Evolutionary conservation across 768 basidiomycete genomes (phyloP), one percentile per base, ranked within the genome.

Genomic region (Mycena amicta): DNA sequence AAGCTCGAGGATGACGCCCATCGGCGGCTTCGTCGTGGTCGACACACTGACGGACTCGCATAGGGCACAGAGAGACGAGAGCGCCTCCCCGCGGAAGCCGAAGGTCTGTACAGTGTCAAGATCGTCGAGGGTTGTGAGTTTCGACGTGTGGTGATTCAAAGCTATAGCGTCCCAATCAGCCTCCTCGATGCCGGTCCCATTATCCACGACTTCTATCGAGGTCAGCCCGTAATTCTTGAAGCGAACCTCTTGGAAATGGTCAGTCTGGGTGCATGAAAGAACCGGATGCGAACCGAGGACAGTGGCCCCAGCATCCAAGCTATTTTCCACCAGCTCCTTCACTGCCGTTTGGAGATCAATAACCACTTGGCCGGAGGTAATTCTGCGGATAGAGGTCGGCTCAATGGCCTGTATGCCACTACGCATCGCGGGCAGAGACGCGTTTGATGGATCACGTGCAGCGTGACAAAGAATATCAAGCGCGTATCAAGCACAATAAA

Each of bases 301-400:
- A 0, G 90, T 94, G 0, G 95, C 92, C 0, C 90, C 90, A 1
- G 97, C 95, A 71, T 99, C 97, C 27, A 98, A 76, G 57, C 93
- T 92, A 70, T 99, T 99, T 74, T 99, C 97, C 2, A 99, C 84
- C 8, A 98, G 84, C 71, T 99, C 97, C 70, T 98, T 99, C 57
- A 98, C 88, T 1, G 94, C 93, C 0, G 90, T 92, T 69, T 95
- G 93, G 1, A 98, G 83, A 70, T 97, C 94, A 26, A 95, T 80
- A 1, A 98, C 90, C 46, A 98, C 96, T 71, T 98, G 97, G 2
- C 96, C 96, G 2, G 93, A 93, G 0, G 95, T 92, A 53, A 99
- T 92, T 53, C 84, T 80, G 71, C 98, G 97, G 11, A 95, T 80
- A 3, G 95, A 92, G 4, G 80, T 72, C 2, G 75, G 73, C 66